Base-by-base conservation (phyloP, 2,329 filamentous ascomycete genomes). In the Xylariaceae sp. region DNA sequence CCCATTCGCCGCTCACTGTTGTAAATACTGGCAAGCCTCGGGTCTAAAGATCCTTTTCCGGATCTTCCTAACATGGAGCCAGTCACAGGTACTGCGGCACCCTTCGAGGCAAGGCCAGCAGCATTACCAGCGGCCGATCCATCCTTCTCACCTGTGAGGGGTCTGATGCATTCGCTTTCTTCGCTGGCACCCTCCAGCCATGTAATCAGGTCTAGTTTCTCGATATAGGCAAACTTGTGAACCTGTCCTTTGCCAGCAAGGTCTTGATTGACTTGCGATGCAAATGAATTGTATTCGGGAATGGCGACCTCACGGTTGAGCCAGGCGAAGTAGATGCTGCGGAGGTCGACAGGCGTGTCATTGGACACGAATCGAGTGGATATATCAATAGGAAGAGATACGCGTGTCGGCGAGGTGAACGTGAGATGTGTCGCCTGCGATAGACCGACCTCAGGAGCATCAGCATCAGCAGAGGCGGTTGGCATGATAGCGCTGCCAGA, bases 261-360 rank as follows among this genome's bases (percentile, higher is more conserved):
- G 66, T 90, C 85, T 47, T 89, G 85, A 69, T 95, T 95, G 53
- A 97, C 79, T 62, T 85, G 80, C 64, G 88, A 85, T 13, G 89
- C 88, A 0, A 87, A 86, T 22, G 87, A 83, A 72, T 96, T 94
- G 79, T 97, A 97, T 64, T 95, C 90, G 10, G 89, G 88, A 61
- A 95, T 91, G 51, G 87, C 84, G 51, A 87, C 84, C 74, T 97
- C 92, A 71, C 91, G 90, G 74, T 96, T 95, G 66, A 89, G 79
- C 90, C 91, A 99, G 52, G 91, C 91, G 68, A 97, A 96, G 76
- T 92, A 96, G 72, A 96, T 92, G 70, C 88, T 94, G 68, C 94
- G 90, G 63, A 99, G 78, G 69, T 96, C 89, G 65, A 96, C 85
- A 4, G 87, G 80, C 52, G 82, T 79, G 64, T 81, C 82, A 54